These are phyloP conservation scores for Cavenderia fasciculata DNA, from an alignment of 78 protist species.

Conservation along the genomic window DNA sequence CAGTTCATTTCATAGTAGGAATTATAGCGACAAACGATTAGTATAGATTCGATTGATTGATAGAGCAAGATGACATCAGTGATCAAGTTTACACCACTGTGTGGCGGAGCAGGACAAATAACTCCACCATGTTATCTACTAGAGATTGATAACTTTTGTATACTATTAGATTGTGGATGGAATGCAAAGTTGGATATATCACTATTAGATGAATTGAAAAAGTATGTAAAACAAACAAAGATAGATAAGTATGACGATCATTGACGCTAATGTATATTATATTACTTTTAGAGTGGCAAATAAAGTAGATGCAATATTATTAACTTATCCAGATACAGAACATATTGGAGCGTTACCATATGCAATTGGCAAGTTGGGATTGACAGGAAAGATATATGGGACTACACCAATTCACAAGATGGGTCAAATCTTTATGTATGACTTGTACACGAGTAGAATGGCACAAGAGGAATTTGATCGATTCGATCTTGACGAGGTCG, in stretches of 20 bases:
- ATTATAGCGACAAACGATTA: too few relatives aligned
- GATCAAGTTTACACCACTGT: constrained; percentile 77
- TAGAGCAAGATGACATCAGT: constrained; percentile 50
- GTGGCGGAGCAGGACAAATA: constrained; percentile 60
- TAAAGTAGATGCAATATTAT: constrained; percentile 87
- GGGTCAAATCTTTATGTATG: constrained; percentile 94
- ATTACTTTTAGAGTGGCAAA: constrained; percentile 18
- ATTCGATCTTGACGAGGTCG: constrained; percentile 86
- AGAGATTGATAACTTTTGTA: constrained; percentile 91
- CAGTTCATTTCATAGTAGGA: too few relatives aligned
- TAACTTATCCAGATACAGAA: constrained; percentile 91
- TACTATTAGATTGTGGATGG: constrained; percentile 98
- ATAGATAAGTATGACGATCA: too few relatives aligned
- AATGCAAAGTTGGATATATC: constrained; percentile 55
- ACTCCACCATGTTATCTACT: constrained; percentile 83
- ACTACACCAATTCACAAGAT: constrained; percentile 92
- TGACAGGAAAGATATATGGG: constrained; percentile 86
- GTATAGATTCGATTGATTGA: not conserved
- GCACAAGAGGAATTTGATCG: constrained; percentile 56
- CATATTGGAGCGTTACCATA: constrained; percentile 96
- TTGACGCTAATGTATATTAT: too few relatives aligned
- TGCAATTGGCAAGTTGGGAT: constrained; percentile 71
- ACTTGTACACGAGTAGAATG: constrained; percentile 66
- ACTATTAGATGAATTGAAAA: constrained; percentile 60
- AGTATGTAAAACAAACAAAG: constrained; percentile 19